Conservation (phyloP, 768 basidiomycete genomes). For the Tricholoma hemisulphureum region DNA sequence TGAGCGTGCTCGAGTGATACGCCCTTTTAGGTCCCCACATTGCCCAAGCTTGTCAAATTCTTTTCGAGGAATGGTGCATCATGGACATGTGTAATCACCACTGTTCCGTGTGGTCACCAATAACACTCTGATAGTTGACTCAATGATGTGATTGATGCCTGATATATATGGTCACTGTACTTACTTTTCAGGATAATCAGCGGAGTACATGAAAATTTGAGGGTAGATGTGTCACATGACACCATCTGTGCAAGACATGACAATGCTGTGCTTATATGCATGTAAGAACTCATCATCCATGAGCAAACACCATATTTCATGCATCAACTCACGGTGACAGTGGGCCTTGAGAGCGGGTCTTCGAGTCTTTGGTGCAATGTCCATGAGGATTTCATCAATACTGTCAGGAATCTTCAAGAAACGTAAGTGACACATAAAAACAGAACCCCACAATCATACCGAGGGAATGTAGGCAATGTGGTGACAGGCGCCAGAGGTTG, state of each 20-base stretch:
- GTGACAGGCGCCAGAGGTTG: neutral
- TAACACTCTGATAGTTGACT: neutral
- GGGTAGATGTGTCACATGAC: conserved; percentile 5
- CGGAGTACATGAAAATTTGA: conserved; percentile 11
- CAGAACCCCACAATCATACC: conserved; percentile 18
- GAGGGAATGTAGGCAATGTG: neutral
- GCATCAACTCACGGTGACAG: neutral
- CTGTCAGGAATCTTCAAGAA: neutral
- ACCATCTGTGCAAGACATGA: conserved; percentile 5
- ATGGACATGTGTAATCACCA: neutral
- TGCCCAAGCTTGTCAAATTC: neutral
- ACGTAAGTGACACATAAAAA: conserved; percentile 15
- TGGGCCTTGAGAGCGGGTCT: neutral
- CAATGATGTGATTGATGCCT: neutral
- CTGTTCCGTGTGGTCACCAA: neutral
- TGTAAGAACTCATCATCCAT: too few species aligned
- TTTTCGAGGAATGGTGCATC: neutral
- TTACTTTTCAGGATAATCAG: conserved; percentile 10
- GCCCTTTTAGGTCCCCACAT: neutral
- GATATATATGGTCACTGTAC: too few species aligned
- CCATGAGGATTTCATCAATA: neutral
- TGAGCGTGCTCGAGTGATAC: neutral
- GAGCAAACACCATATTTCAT: neutral
- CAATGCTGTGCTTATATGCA: conserved; percentile 8
- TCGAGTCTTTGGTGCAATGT: neutral